Evolutionary conservation across 331 rosid species (phyloP).

Genomic region (Prunus yedoensis): DNA sequence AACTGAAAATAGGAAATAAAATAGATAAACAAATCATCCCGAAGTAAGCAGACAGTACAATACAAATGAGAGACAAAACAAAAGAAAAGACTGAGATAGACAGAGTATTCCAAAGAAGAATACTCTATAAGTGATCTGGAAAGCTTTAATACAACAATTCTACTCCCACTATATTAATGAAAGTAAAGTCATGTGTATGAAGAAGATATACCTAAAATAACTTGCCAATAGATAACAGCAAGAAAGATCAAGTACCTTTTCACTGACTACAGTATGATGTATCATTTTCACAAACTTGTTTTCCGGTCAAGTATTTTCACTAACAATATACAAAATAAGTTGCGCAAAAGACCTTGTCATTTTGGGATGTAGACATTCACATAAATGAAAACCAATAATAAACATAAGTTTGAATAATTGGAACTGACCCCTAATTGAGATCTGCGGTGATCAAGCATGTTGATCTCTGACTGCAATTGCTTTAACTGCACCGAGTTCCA

Average conservation of each 20-base stretch:
- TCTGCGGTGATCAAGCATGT: conserved; percentile 52
- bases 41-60: not conserved
- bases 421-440: conserved; percentile 68
- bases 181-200: not conserved
- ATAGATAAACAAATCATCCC: not conserved
- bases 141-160: not conserved
- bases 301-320: not conserved
- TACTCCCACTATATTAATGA: not conserved
- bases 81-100: not conserved
- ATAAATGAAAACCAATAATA: not conserved
- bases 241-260: not conserved
- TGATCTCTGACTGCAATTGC: conserved; percentile 56
- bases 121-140: not conserved
- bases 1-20: too few relatives aligned
- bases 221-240: not conserved
- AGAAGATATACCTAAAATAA: not conserved
- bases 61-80: not conserved
- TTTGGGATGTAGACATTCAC: not conserved
- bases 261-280: not conserved
- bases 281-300: not conserved
- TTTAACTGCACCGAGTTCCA: conserved; percentile 59
- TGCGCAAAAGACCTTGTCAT: not conserved
- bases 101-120: not conserved
- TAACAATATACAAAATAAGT: not conserved
- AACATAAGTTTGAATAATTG: conserved; percentile 25